Evolutionary conservation across 2,329 filamentous ascomycete species (phyloP), one percentile per base, ranked within the genome.

Genomic region (Phialocephala sp.): DNA sequence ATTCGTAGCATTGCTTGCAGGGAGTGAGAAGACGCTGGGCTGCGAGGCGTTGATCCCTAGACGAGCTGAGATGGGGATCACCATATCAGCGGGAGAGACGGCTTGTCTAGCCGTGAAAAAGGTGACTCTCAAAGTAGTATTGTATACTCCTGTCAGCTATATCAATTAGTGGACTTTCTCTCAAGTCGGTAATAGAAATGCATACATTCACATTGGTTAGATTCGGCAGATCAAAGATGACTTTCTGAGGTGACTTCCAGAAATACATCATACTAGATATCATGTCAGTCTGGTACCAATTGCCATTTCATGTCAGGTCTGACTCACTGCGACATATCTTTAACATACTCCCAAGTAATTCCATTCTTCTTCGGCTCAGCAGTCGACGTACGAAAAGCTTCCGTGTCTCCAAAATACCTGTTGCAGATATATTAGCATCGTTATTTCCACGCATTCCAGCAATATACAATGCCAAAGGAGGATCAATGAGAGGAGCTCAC

Each of bases 331-430:
- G 89, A 91, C 85, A 92, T 87, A 75, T 94, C 91, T 76, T 94
- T 94, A 64, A 88, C 80, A 74, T 91, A 92, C 0, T 84, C 87
- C 90, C 90, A 94, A 39, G 84, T 79, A 69, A 94, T 93, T 5
- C 91, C 91, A 14, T 82, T 82, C 12, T 79, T 69, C 0, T 86
- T 91, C 0, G 92, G 91, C 78, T 94, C 90, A 2, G 91, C 90
- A 1, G 91, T 94, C 6, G 90, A 93, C 1, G 91, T 93, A 18
- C 91, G 83, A 81, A 90, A 94, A n/a, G 94, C 83, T 75, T 94
- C 91, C 14, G 84, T 86, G 75, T 93, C 90, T 45, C 87, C 87
- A 39, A 94, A 80, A 72, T 89, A 94, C 83, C 66, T 68, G n/a
- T 18, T 45, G 1, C 18, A 4, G 27, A 12, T 37, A 4, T 36